phyloP scores from a whole-genome alignment of 1,284 basidiomycete genomes.

The Cryptococcus sp. region DNA sequence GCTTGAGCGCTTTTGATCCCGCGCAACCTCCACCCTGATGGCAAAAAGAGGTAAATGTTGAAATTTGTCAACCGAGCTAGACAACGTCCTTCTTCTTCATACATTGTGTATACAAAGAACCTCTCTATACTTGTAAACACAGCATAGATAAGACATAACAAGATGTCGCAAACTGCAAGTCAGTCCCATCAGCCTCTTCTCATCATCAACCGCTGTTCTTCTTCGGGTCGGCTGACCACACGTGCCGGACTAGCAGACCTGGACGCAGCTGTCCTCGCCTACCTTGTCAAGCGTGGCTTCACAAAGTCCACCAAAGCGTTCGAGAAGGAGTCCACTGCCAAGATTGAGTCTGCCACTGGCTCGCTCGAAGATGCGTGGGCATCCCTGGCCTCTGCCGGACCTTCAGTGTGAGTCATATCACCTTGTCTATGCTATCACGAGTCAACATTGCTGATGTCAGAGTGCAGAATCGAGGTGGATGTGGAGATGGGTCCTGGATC shows the following conservation, averaged over 20 bases:
- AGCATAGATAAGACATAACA: slow-evolving; percentile 2
- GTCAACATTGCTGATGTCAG: slow-evolving; percentile 1
- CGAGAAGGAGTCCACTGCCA: slow-evolving; percentile 48
- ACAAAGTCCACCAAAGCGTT: slow-evolving; percentile 51
- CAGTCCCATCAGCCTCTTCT: neutral
- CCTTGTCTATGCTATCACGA: neutral
- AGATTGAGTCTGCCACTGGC: slow-evolving; percentile 16
- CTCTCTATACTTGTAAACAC: neutral
- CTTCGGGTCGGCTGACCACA: neutral
- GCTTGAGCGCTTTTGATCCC: too few relatives aligned
- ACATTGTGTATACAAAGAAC: too few relatives aligned
- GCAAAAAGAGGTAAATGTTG: too few relatives aligned
- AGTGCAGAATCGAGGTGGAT: slow-evolving; percentile 11
- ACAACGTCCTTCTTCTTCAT: too few relatives aligned
- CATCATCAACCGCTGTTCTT: neutral
- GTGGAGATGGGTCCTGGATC: slow-evolving; percentile 9
- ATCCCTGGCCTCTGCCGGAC: slow-evolving; percentile 3
- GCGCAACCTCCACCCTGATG: too few relatives aligned
- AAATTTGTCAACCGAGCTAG: too few relatives aligned
- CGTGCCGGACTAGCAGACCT: slow-evolving; percentile 37
- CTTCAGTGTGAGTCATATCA: neutral
- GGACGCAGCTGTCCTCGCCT: slow-evolving; percentile 50
- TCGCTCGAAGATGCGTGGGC: slow-evolving; percentile 40
- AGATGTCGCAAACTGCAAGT: neutral
- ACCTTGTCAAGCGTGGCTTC: slow-evolving; percentile 47